These are phyloP conservation scores for Quercus aquifolioides DNA, from an alignment of 306 rosid species.

Conservation along the genomic window DNA sequence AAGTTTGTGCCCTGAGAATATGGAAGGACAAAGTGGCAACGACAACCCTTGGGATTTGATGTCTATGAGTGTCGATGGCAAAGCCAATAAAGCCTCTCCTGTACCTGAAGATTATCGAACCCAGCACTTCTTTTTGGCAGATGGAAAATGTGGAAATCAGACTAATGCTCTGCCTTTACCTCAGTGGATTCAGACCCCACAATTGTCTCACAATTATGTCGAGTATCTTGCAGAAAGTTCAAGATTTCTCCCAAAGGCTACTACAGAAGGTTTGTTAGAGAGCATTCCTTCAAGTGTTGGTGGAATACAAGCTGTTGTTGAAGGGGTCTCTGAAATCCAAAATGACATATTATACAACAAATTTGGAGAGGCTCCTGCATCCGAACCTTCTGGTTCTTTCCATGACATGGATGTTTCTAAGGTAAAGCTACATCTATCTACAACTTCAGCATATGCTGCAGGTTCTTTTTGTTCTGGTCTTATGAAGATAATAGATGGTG, in stretches of 20 bases:
- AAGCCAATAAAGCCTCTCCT: constrained; percentile 27
- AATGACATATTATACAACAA: constrained; percentile 29
- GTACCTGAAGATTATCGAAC: constrained; percentile 31
- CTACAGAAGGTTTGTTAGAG: constrained; percentile 40
- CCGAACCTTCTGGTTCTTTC: constrained; percentile 39
- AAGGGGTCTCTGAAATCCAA: constrained; percentile 32
- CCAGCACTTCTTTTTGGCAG: constrained; percentile 16
- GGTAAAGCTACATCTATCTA: constrained; percentile 31
- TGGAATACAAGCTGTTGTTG: constrained; percentile 19
- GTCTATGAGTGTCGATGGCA: constrained; percentile 26
- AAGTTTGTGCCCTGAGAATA: constrained; percentile 6
- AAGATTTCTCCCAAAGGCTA: constrained; percentile 30
- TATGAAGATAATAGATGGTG: not conserved
- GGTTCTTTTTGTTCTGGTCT: not conserved
- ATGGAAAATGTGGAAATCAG: constrained; percentile 32
- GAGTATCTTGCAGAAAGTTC: constrained; percentile 60
- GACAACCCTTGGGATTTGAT: constrained; percentile 21
- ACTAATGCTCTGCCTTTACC: constrained; percentile 17
- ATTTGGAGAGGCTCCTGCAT: constrained; percentile 33
- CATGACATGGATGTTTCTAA: constrained; percentile 34
- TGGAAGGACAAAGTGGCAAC: constrained; percentile 58
- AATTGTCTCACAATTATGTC: constrained; percentile 42
- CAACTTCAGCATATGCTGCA: not conserved
- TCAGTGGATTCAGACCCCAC: constrained; percentile 45
- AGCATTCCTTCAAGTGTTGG: constrained; percentile 31